Evolutionary conservation across 257 asterid species (phyloP).

Genomic region (Solanum stenotomum): DNA sequence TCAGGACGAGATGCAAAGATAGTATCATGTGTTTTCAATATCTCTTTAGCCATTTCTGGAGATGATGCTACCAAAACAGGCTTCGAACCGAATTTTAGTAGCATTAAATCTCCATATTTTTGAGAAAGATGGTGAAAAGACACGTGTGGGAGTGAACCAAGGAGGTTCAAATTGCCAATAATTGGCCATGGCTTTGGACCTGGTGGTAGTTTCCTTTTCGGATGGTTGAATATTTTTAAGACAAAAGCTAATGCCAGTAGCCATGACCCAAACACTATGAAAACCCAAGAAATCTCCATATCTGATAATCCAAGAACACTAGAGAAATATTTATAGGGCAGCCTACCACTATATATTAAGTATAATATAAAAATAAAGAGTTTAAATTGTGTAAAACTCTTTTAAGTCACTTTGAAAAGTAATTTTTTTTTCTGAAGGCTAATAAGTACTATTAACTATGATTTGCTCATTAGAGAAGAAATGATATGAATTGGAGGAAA

Average conservation of each 20-base stretch:
- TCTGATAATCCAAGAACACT: neutral
- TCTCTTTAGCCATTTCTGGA: neutral
- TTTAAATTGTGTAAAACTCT: neutral
- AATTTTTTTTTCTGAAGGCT: neutral
- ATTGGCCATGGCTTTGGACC: neutral
- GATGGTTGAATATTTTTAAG: neutral
- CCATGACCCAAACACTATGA: neutral
- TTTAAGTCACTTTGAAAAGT: neutral
- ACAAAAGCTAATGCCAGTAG: neutral
- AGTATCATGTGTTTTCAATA: neutral
- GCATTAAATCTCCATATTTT: neutral
- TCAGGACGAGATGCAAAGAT: neutral
- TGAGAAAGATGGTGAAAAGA: neutral
- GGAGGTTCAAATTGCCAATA: neutral
- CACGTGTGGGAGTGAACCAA: neutral
- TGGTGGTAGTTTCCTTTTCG: conserved; percentile 4
- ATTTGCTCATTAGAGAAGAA: neutral
- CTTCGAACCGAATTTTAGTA: neutral
- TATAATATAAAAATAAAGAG: neutral
- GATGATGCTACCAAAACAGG: neutral
- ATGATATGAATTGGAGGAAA: neutral
- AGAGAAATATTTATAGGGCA: neutral
- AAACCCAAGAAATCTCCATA: neutral
- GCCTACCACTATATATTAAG: neutral
- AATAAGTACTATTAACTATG: neutral